Conservation (phyloP, 2,329 filamentous ascomycete species). For the Tolypocladium pustulatum region DNA sequence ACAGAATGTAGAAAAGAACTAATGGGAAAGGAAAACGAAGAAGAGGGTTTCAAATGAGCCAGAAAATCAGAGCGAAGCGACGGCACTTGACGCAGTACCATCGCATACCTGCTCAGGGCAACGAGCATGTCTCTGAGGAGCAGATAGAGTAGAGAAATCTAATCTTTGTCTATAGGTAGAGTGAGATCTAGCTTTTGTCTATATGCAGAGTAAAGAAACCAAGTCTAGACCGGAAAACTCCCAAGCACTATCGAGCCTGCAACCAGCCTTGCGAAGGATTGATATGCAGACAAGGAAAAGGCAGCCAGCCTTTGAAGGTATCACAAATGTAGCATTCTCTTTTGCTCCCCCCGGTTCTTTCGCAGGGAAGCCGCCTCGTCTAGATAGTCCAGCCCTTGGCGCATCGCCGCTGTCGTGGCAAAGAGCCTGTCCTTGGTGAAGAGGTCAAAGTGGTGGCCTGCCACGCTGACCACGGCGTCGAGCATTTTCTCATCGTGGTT, state of each 20-base stretch:
- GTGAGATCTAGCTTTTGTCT: not conserved
- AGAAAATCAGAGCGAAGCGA: not conserved
- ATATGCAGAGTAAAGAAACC: not conserved
- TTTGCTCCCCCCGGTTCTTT: not conserved
- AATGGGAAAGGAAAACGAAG: too few species aligned
- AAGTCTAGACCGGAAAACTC: not conserved
- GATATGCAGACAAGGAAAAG: not conserved
- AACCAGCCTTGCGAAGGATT: not conserved
- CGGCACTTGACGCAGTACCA: not conserved
- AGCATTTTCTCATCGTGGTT: slow-evolving; percentile 33
- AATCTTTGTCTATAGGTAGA: too few species aligned
- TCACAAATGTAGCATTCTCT: not conserved
- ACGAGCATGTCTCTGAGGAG: not conserved
- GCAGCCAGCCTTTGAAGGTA: not conserved
- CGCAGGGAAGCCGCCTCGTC: not conserved
- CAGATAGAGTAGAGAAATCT: not conserved
- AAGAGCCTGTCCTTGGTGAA: slow-evolving; percentile 23
- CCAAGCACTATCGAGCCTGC: not conserved
- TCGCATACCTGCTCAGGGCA: not conserved
- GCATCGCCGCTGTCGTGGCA: slow-evolving; percentile 16
- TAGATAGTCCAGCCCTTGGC: slow-evolving; percentile 5
- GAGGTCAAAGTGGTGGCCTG: slow-evolving; percentile 41
- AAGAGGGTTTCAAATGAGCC: too few species aligned
- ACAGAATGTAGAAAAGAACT: too few species aligned
- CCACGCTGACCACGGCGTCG: slow-evolving; percentile 32